phyloP scores from a whole-genome alignment of 1,284 basidiomycete species.

The Pulchroboletus neoregius region DNA sequence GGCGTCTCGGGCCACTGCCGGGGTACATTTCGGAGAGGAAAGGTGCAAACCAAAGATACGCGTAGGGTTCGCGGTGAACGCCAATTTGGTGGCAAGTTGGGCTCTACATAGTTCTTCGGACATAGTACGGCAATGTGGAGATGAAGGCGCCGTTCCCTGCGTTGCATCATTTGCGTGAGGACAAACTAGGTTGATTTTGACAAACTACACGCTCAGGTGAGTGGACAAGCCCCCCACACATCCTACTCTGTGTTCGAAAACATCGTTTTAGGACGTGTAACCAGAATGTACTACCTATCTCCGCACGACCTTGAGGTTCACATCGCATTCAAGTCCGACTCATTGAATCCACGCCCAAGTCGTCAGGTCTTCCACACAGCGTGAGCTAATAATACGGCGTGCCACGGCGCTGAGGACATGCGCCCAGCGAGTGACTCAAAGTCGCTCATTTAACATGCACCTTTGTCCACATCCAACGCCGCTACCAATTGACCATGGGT shows the following conservation, averaged over 20 bases:
- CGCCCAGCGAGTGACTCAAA: not conserved
- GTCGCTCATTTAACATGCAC: not conserved
- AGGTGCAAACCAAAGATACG: not conserved
- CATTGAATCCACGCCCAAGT: conserved; percentile 6
- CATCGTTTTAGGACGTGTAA: not conserved
- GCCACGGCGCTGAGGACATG: conserved; percentile 10
- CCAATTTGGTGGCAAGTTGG: not conserved
- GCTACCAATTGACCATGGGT: conserved; percentile 14
- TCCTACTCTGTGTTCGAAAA: not conserved
- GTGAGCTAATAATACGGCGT: not conserved
- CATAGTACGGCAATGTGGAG: not conserved
- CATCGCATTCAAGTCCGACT: not conserved
- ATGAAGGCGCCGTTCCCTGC: not conserved
- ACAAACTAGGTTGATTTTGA: not conserved
- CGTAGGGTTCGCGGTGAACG: not conserved
- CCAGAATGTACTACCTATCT: not conserved
- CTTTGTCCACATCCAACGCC: conserved; percentile 7
- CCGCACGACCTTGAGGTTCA: not conserved
- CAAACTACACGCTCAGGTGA: not conserved
- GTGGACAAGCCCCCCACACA: too few relatives aligned
- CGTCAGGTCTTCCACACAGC: conserved; percentile 8
- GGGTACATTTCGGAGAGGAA: not conserved
- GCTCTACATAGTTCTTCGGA: not conserved
- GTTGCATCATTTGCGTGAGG: not conserved
- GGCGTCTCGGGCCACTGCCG: conserved; percentile 1